Conservation (phyloP, 2,329 filamentous ascomycete genomes). For the Penicillium sp. region DNA sequence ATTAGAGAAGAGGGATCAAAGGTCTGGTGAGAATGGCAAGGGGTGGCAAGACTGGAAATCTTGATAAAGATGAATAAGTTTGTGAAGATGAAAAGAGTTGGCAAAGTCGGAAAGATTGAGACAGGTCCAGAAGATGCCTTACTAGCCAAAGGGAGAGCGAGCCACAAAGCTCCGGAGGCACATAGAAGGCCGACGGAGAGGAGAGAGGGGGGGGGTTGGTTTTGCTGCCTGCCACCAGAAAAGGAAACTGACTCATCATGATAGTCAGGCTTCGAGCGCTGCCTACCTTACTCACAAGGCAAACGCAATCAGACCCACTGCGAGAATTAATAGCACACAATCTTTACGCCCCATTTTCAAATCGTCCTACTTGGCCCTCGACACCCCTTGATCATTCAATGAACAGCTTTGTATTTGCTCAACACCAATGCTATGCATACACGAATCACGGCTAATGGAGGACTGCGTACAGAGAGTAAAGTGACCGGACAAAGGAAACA, state of each 20-base stretch:
- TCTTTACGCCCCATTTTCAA: neutral
- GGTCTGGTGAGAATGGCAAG: neutral
- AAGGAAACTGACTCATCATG: neutral
- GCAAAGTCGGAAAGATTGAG: neutral
- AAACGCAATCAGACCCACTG: neutral
- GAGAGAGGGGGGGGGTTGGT: no score
- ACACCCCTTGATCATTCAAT: conserved; percentile 15
- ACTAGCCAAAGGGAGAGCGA: no score
- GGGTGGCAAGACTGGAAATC: no score
- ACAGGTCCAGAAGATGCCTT: neutral
- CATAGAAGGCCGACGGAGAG: neutral
- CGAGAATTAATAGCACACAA: neutral
- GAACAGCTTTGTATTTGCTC: conserved; percentile 20
- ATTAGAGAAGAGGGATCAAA: neutral
- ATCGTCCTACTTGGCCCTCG: neutral
- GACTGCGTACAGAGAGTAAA: conserved; percentile 11
- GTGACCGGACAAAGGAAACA: conserved; percentile 4
- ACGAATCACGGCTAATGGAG: conserved; percentile 4
- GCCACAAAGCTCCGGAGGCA: neutral
- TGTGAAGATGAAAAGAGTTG: neutral
- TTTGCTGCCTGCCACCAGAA: neutral
- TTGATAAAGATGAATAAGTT: no score
- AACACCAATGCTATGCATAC: conserved; percentile 40
- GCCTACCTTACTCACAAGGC: neutral
- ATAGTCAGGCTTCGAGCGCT: neutral